Conservation (phyloP, 306 rosid genomes). For the Medicago truncatula region MtrunA17r5.0-ANR NC_053044.1:24660001-24660500, state of each 20-base stretch:
- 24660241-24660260: too few relatives aligned
- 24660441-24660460: too few relatives aligned
- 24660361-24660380: too few relatives aligned
- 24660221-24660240: not conserved
- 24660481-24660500: too few relatives aligned
- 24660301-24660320: not conserved
- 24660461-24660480: too few relatives aligned
- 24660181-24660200: conserved; percentile 29
- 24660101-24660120: not conserved
- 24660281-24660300: not conserved
- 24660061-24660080: conserved; percentile 12
- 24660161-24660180: conserved; percentile 3
- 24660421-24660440: too few relatives aligned
- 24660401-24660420: too few relatives aligned
- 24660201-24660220: not conserved
- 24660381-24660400: too few relatives aligned
- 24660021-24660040: conserved; percentile 91
- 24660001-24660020: conserved; percentile 75
- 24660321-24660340: too few relatives aligned
- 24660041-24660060: conserved; percentile 81
- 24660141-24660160: conserved; percentile 34
- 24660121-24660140: not conserved
- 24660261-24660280: not conserved
- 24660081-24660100: conserved; percentile 8
- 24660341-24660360: too few relatives aligned